Evolutionary conservation across 257 asterid genomes (phyloP), one percentile per base, ranked within the genome.

Genomic region (Jasminum sambac): DNA sequence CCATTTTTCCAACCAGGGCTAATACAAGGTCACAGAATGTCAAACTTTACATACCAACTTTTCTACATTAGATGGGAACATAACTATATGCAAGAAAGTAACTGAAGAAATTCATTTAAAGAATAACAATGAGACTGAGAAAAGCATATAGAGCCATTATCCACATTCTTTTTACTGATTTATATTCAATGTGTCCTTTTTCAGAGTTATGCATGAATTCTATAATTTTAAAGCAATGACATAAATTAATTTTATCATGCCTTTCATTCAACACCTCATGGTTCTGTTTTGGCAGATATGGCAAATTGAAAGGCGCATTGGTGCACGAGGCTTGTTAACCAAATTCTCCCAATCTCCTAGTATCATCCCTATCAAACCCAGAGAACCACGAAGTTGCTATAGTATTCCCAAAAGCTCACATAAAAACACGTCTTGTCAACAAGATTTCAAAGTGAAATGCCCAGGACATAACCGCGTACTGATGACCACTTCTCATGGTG

Each of bases 321-420:
- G 67, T 52, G 78, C 81, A 77, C 77, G 85, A 82, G 81, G 76
- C 82, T 81, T 71, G 79, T 80, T 84, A 74, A 72, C 77, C 70
- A 71, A 76, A 72, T 74, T 68, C 83, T 69, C 72, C 82, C 66
- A 76, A 77, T 63, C 81, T 80, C 79, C 84, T 60, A 77, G 80
- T 75, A 80, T 65, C 83, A 74, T 55, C 52, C 69, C 79, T 68
- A 30, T 30, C 36, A 30, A 30, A 30, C 36, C 36, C 82, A 80
- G 72, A 62, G 69, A 84, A 74, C 36, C 74, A 76, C 77, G 34
- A 80, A 72, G 52, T 61, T 72, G 77, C 40, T 73, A 81, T 76
- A 43, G 76, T 68, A 44, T 74, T 75, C 77, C 77, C 82, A 73
- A 71, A 21, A 68, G 30, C 42, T 61, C 25, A 64, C 13, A 63